A percentile compares a stretch with the other conserved stretches of the same genome.
Evolutionary conservation across 2,329 filamentous ascomycete genomes (phyloP).

Genomic region (Ascochyta viciae-villosae): DNA sequence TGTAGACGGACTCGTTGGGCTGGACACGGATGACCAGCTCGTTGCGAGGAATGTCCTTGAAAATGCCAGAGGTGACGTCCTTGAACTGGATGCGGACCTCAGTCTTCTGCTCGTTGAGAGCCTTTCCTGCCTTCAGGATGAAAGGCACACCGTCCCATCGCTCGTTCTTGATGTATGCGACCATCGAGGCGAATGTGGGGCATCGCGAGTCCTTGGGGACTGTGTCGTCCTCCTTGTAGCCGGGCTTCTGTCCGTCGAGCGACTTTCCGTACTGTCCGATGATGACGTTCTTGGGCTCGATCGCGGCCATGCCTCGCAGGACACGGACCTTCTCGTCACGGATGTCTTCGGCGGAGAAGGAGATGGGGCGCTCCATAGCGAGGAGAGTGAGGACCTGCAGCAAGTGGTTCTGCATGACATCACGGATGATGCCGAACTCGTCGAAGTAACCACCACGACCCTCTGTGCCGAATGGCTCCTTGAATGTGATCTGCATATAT

Average conservation of each 20-base stretch:
- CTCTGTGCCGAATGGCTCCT: conserved; percentile 98
- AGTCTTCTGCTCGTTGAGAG: conserved; percentile 99
- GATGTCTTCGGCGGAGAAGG: conserved; percentile 97
- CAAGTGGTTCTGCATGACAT: conserved; percentile 99
- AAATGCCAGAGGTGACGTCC: conserved; percentile 98
- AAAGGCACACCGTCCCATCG: conserved; percentile 99
- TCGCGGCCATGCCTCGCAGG: conserved; percentile 87
- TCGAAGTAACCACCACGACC: conserved; percentile 98
- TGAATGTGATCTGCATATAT: conserved; percentile 81
- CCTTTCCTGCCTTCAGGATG: conserved; percentile 99
- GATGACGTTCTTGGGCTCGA: conserved; percentile 99
- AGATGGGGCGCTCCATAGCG: conserved; percentile 97
- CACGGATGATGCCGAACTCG: conserved; percentile 98
- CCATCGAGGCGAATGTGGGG: conserved; percentile 96
- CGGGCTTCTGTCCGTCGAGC: conserved; percentile 92
- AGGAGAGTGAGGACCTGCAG: conserved; percentile 95
- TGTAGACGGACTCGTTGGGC: conserved; percentile 99
- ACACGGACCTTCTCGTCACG: conserved; percentile 99
- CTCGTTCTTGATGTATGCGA: conserved; percentile 99
- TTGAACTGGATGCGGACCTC: conserved; percentile 99
- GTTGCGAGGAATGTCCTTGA: conserved; percentile 99
- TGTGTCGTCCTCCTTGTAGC: conserved; percentile 98
- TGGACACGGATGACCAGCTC: conserved; percentile 99
- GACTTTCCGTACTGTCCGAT: conserved; percentile 98
- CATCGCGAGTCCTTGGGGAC: conserved; percentile 97